phyloP scores from a whole-genome alignment of 768 basidiomycete species.

The Naematelia aurantialba region DNA sequence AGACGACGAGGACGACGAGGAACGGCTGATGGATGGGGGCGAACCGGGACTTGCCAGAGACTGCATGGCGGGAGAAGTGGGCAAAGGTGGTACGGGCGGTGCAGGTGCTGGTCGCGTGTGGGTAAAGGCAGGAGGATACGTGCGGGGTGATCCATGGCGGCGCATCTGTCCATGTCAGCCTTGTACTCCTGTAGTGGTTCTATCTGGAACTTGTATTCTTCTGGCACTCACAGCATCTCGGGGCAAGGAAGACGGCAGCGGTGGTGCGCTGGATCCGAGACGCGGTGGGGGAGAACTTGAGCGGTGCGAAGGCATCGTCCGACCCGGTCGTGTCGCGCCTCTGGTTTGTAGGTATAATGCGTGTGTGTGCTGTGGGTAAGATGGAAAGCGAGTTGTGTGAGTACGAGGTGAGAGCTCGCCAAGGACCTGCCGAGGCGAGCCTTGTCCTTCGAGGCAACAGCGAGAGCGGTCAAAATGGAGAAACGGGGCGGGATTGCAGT shows the following conservation, averaged over 20 bases:
- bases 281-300: not conserved
- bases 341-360: too few species aligned
- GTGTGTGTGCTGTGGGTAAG: too few species aligned
- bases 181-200: not conserved
- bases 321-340: not conserved
- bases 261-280: not conserved
- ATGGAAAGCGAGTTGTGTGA: not conserved
- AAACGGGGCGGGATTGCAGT: not conserved
- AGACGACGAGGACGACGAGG: conserved; percentile 10
- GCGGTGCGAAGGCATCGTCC: not conserved
- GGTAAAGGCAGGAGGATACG: not conserved
- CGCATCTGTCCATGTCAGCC: not conserved
- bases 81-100: conserved; percentile 6
- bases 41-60: conserved; percentile 4
- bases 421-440: not conserved
- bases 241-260: not conserved
- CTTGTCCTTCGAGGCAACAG: too few species aligned
- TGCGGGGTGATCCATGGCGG: not conserved
- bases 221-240: not conserved
- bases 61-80: conserved; percentile 3
- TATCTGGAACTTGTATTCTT: not conserved
- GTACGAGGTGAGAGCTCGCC: not conserved
- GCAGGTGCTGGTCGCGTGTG: not conserved
- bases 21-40: conserved; percentile 12
- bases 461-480: not conserved